A percentile compares a stretch with the other conserved stretches of the same genome.
Conservation (phyloP, 768 basidiomycete genomes). For the Lactifluus hygrophoroides region DNA sequence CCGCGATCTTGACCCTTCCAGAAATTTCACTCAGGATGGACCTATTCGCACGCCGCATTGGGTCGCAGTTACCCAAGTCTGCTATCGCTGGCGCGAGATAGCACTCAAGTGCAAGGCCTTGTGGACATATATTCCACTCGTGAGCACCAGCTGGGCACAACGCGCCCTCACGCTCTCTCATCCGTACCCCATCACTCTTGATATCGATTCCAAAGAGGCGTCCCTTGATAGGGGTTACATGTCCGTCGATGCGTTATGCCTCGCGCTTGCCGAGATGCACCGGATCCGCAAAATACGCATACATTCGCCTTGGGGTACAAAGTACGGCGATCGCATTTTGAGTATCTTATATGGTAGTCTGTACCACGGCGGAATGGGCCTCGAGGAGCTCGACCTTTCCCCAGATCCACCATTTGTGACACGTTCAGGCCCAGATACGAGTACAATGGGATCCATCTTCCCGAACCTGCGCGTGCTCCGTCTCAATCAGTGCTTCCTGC, state of each 20-base stretch:
- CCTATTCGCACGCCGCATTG: conserved; percentile 18
- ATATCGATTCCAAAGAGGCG: conserved; percentile 5
- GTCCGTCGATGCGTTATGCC: conserved; percentile 6
- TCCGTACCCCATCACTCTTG: conserved; percentile 6
- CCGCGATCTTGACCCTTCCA: conserved; percentile 8
- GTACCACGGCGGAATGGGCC: background rate
- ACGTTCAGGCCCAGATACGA: background rate
- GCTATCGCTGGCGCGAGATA: conserved; percentile 12
- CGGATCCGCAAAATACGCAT: conserved; percentile 6
- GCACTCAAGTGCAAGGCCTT: conserved; percentile 11
- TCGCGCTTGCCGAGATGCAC: background rate
- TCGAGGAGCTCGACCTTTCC: conserved; percentile 14
- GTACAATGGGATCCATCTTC: background rate
- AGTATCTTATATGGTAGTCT: conserved; percentile 3
- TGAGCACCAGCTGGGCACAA: conserved; percentile 7
- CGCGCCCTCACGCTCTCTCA: conserved; percentile 12
- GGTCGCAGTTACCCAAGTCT: conserved; percentile 17
- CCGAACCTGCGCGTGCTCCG: background rate
- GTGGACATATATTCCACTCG: conserved; percentile 11
- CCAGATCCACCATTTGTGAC: background rate
- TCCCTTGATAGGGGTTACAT: conserved; percentile 14
- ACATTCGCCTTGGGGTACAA: conserved; percentile 14
- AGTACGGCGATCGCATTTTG: conserved; percentile 8
- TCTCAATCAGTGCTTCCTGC: background rate
- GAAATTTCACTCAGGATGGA: background rate